Conservation (phyloP, 108 stramenopile genomes). For the Cyclotella baltica region DNA sequence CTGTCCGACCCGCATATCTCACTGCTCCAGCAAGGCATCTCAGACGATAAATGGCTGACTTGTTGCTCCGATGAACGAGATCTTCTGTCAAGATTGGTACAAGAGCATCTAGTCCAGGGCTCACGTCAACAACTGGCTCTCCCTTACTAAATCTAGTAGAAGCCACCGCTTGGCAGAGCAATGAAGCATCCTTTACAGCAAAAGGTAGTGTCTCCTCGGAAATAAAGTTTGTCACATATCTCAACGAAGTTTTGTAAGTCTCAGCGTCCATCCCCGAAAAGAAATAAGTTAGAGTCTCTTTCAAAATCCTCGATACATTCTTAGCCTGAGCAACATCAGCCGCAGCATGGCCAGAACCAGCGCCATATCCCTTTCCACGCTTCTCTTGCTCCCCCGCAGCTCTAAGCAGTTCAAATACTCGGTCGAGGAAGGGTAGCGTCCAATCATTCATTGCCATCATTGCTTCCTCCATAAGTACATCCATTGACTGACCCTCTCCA, state of each 20-base stretch:
- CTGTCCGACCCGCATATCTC: slow-evolving; percentile 63
- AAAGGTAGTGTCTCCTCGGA: slow-evolving; percentile 78
- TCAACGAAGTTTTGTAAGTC: slow-evolving; percentile 64
- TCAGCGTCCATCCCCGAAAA: slow-evolving; percentile 83
- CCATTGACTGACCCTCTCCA: slow-evolving; percentile 33
- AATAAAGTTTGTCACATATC: slow-evolving; percentile 73
- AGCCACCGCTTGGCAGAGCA: slow-evolving; percentile 79
- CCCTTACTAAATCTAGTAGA: slow-evolving; percentile 60
- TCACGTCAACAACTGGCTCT: slow-evolving; percentile 28
- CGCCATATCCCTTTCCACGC: slow-evolving; percentile 72
- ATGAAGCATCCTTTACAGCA: slow-evolving; percentile 82
- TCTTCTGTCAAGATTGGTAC: slow-evolving; percentile 73
- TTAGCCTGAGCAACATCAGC: slow-evolving; percentile 79
- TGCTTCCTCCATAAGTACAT: slow-evolving; percentile 69
- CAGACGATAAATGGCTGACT: slow-evolving; percentile 79
- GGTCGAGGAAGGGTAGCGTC: slow-evolving; percentile 82
- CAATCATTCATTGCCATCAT: slow-evolving; percentile 79
- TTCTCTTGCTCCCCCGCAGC: slow-evolving; percentile 89
- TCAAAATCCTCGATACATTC: slow-evolving; percentile 82
- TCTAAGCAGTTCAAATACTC: slow-evolving; percentile 81
- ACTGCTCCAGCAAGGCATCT: slow-evolving; percentile 86
- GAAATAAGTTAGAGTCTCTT: slow-evolving; percentile 77
- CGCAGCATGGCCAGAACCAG: slow-evolving; percentile 75
- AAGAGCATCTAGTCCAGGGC: slow-evolving; percentile 81
- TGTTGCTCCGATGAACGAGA: slow-evolving; percentile 70